Conservation (phyloP, 306 rosid species). For the Ormosia semicastrata region DNA sequence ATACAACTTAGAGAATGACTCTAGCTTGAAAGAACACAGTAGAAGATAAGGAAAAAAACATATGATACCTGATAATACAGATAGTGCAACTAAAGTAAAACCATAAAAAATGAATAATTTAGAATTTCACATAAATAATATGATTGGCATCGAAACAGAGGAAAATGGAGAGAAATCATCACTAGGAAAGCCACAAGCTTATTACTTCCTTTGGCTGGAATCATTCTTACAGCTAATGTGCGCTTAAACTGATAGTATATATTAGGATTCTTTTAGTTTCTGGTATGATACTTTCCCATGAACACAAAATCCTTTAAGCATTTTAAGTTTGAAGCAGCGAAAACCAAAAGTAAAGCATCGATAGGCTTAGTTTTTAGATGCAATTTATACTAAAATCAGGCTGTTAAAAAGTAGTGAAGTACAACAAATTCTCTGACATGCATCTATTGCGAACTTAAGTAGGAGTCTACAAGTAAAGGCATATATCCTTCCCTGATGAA, state of each 20-base stretch:
- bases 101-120: conserved; percentile 16
- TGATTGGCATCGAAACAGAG: background rate
- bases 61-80: conserved; percentile 16
- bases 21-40: background rate
- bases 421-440: background rate
- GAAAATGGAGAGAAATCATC: conserved; percentile 9
- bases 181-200: background rate
- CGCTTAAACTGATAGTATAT: background rate
- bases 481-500: conserved; percentile 27
- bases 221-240: background rate
- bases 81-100: conserved; percentile 21
- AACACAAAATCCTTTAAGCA: too few relatives aligned
- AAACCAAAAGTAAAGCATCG: background rate
- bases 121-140: background rate
- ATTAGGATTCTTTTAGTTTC: background rate
- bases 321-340: too few relatives aligned
- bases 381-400: background rate
- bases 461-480: conserved; percentile 20
- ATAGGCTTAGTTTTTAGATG: background rate
- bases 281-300: too few relatives aligned
- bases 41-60: background rate
- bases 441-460: conserved; percentile 3
- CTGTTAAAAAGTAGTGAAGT: background rate
- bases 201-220: conserved; percentile 10
- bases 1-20: conserved; percentile 7